Conservation (phyloP, 108 stramenopile species). For the Poteriospumella lacustris region DNA sequence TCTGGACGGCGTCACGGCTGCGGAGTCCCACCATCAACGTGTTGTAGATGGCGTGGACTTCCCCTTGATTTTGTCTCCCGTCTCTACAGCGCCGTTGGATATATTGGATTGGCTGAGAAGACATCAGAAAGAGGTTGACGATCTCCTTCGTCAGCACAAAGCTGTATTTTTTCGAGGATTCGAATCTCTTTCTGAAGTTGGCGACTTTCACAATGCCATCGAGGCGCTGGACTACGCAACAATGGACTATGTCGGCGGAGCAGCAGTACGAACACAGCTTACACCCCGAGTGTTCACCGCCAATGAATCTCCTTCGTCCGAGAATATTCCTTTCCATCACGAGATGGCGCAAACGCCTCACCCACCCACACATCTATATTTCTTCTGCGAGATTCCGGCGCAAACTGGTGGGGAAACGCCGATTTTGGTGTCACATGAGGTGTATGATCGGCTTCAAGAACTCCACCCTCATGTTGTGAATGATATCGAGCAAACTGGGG, state of each 20-base stretch:
- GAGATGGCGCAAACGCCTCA: conserved; percentile 68
- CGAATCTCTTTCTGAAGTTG: conserved; percentile 12
- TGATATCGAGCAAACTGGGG: conserved; percentile 56
- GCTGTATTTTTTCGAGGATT: conserved; percentile 61
- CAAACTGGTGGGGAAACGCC: conserved; percentile 71
- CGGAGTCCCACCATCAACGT: background rate
- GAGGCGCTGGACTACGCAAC: conserved; percentile 49
- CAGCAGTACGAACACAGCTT: conserved; percentile 64
- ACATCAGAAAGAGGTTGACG: conserved; percentile 22
- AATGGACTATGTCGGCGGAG: conserved; percentile 62
- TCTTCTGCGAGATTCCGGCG: conserved; percentile 67
- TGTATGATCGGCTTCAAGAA: conserved; percentile 59
- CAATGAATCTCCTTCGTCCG: conserved; percentile 67
- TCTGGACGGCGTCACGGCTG: too few relatives aligned
- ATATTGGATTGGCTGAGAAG: background rate
- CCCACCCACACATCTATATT: conserved; percentile 67
- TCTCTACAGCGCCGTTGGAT: background rate
- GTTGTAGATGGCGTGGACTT: conserved; percentile 15
- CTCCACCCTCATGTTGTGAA: conserved; percentile 58
- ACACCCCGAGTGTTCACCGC: conserved; percentile 66
- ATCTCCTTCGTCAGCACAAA: conserved; percentile 50
- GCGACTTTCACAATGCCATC: conserved; percentile 57
- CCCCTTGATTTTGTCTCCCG: background rate
- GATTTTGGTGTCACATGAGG: conserved; percentile 63
- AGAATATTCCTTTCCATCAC: conserved; percentile 75